Conservation (phyloP, 768 basidiomycete genomes). For the Boletus coccyginus region DNA sequence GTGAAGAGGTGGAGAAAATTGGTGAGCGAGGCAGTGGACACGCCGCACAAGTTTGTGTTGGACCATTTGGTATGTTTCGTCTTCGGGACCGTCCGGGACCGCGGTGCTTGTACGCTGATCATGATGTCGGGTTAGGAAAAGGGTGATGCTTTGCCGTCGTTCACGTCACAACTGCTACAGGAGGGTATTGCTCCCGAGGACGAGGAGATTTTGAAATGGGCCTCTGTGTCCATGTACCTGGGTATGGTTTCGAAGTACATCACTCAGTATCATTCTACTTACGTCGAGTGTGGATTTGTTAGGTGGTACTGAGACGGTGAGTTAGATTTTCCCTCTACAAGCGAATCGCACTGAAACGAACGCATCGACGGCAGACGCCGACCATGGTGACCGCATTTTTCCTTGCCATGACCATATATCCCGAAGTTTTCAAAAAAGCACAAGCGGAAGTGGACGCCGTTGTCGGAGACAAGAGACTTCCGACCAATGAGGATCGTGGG, state of each 20-base stretch:
- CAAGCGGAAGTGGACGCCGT: constrained; percentile 13
- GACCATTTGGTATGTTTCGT: constrained; percentile 1
- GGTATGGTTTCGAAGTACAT: background rate
- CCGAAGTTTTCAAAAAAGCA: constrained; percentile 4
- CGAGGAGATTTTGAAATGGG: constrained; percentile 11
- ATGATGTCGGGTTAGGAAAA: background rate
- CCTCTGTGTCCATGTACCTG: constrained; percentile 8
- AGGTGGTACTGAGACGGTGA: constrained; percentile 27
- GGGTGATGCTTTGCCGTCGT: constrained; percentile 11
- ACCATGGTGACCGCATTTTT: constrained; percentile 14
- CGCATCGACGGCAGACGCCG: constrained; percentile 11
- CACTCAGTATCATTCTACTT: background rate
- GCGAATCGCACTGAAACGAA: background rate
- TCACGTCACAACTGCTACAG: constrained; percentile 9
- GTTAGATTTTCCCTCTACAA: constrained; percentile 20
- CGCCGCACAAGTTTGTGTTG: constrained; percentile 6
- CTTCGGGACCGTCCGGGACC: background rate
- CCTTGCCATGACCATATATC: constrained; percentile 12
- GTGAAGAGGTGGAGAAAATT: constrained; percentile 3
- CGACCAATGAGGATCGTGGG: constrained; percentile 6
- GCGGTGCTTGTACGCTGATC: background rate
- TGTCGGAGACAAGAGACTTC: constrained; percentile 7
- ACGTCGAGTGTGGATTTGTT: background rate
- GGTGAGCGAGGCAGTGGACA: constrained; percentile 1
- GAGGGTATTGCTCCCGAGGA: constrained; percentile 3